phyloP scores from a whole-genome alignment of 2,329 filamentous ascomycete species.

The Microsporum ferrugineum region DNA sequence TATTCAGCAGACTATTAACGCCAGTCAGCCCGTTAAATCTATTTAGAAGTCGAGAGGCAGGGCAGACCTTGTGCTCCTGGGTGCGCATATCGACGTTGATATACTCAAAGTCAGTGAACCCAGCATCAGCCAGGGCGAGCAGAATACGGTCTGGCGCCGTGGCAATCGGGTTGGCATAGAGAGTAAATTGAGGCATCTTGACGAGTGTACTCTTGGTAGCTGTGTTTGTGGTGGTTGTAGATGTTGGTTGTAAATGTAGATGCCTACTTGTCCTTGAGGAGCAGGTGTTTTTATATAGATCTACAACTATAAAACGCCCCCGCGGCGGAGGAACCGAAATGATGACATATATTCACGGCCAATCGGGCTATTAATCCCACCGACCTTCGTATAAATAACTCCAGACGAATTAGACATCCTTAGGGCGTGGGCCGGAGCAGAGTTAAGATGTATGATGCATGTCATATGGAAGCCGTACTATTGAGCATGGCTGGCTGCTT shows the following conservation, averaged over 20 bases:
- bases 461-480: not conserved
- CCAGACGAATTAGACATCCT: not conserved
- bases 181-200: conserved; percentile 23
- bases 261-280: not conserved
- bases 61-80: conserved; percentile 33
- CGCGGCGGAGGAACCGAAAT: not conserved
- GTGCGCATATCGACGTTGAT: conserved; percentile 32
- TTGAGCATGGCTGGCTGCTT: not conserved
- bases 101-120: conserved; percentile 35
- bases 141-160: conserved; percentile 36
- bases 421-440: not conserved
- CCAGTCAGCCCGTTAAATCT: not conserved
- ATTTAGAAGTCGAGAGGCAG: too few species aligned
- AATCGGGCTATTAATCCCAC: not conserved
- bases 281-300: not conserved
- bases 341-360: not conserved
- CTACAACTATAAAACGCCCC: not conserved
- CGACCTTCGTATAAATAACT: not conserved
- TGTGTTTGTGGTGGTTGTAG: not conserved
- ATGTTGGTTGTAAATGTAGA: not conserved
- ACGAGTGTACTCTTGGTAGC: not conserved
- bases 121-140: conserved; percentile 35
- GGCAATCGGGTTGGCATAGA: conserved; percentile 33
- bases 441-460: not conserved
- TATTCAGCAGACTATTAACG: conserved; percentile 18